Evolutionary conservation across 1,139 yeast genomes (phyloP).

Genomic region (Saccharomyces hybrid): DNA sequence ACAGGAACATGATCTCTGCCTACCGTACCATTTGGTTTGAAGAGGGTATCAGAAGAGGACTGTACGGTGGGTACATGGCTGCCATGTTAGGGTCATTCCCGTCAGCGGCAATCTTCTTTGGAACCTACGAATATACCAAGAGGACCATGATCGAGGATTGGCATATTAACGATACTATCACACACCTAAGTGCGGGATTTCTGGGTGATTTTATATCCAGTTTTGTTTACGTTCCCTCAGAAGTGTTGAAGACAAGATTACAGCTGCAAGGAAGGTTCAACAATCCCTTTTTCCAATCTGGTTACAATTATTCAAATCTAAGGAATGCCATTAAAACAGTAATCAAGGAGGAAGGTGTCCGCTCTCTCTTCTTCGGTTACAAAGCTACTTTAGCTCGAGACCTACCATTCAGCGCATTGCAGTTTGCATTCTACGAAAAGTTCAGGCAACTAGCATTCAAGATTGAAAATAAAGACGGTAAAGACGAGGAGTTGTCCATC

Average conservation of each 20-base stretch:
- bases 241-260: slow-evolving; percentile 86
- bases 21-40: slow-evolving; percentile 63
- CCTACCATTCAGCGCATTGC: slow-evolving; percentile 90
- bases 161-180: slow-evolving; percentile 64
- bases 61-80: slow-evolving; percentile 88
- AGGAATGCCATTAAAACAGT: slow-evolving; percentile 64
- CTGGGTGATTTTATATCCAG: slow-evolving; percentile 88
- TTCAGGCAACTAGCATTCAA: slow-evolving; percentile 58
- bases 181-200: slow-evolving; percentile 81
- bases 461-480: slow-evolving; percentile 21
- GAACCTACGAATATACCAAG: slow-evolving; percentile 79
- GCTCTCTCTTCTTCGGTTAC: slow-evolving; percentile 80
- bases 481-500: slow-evolving; percentile 44
- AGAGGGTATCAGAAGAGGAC: slow-evolving; percentile 79
- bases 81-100: slow-evolving; percentile 91
- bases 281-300: slow-evolving; percentile 71
- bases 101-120: slow-evolving; percentile 86
- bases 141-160: slow-evolving; percentile 57
- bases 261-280: slow-evolving; percentile 86
- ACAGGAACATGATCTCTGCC: slow-evolving; percentile 62
- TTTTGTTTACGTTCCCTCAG: slow-evolving; percentile 93
- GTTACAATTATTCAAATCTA: slow-evolving; percentile 75
- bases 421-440: slow-evolving; percentile 89
- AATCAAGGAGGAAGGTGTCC: slow-evolving; percentile 58
- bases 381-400: slow-evolving; percentile 89